Conservation (phyloP, 257 asterid species). For the Nyctanthes arbortristis region DNA sequence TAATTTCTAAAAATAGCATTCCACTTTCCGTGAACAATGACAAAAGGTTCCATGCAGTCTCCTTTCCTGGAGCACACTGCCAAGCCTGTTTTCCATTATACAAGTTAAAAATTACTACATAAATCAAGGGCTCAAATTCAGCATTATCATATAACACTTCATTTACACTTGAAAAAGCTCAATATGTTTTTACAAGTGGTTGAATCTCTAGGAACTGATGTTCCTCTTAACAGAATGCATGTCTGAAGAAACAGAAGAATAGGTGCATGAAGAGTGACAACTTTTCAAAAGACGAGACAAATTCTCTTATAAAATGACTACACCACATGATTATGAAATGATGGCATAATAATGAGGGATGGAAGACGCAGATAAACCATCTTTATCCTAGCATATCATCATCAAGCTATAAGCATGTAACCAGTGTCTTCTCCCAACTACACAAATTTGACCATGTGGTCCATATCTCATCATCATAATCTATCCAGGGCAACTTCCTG, state of each 20-base stretch:
- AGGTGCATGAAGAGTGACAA: neutral
- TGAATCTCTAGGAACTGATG: neutral
- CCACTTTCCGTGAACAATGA: conserved; percentile 69
- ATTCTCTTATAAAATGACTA: neutral
- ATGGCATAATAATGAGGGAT: neutral
- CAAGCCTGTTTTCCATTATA: conserved; percentile 57
- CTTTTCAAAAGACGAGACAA: neutral
- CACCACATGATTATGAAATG: neutral
- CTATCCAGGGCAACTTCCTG: neutral
- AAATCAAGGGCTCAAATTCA: neutral
- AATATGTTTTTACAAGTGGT: neutral
- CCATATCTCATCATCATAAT: conserved; percentile 11
- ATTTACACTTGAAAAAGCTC: neutral
- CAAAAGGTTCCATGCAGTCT: conserved; percentile 71
- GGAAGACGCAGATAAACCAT: neutral
- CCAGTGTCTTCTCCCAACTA: conserved; percentile 5
- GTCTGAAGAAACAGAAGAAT: conserved; percentile 3
- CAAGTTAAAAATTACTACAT: conserved; percentile 8
- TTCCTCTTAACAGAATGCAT: neutral
- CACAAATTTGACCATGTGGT: neutral
- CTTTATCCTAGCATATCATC: neutral
- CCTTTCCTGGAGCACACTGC: conserved; percentile 80
- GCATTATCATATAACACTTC: neutral
- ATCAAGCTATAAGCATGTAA: neutral
- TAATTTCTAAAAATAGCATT: conserved; percentile 74